Base-by-base conservation (phyloP, 2,329 filamentous ascomycete genomes). In the Pseudogymnoascus sp. region DNA sequence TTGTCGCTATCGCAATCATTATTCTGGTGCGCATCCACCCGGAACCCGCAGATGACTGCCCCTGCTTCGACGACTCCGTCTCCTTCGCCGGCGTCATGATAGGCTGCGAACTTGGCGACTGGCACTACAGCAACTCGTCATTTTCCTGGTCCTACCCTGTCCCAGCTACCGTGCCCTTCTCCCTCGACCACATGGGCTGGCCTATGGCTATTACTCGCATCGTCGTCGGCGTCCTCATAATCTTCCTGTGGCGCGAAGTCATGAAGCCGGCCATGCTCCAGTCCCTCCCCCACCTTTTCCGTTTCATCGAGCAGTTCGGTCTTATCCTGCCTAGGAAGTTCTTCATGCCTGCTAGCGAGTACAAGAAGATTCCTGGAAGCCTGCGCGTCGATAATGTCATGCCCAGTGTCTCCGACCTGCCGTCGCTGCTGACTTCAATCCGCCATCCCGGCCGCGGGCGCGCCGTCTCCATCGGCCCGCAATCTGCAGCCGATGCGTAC, bases 61-160 rank as follows among this genome's bases (percentile, higher is more conserved):
- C 93, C 4, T 97, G 93, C 74, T 97, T 95, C 72, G 93, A 97
- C 72, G 93, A 97, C 76, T 96, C 91, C 69, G 91, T 97, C 59
- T 88, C 92, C 3, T 97, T 97, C 75, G 88, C 91, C 19, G 93
- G 91, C 1, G 92, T 97, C 21, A 82, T 96, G 62, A 90, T 97
- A 69, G 94, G 94, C 0, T 79, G 91, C 55, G 89, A 95, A 70
- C 76, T 90, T 64, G 93, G 90, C 8, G 88, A 85, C 6, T 97
- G 92, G 93, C 90, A 92, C 69, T 91, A 90, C 67, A 71, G 69
- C 29, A 66, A 64, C 2, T 66, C 69, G 6, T 62, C 75, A 11
- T 80, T 78, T 68, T 78, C 81, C 0, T 80, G 78, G 75, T 71
- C 80, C 63, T 70, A 78, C 16, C 82, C 83, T 3, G 79, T 81